Evolutionary conservation across 192 early-diverging fungal genomes (phyloP), one percentile per base, ranked within the genome.

Genomic region (Geranomyces michiganensis): DNA sequence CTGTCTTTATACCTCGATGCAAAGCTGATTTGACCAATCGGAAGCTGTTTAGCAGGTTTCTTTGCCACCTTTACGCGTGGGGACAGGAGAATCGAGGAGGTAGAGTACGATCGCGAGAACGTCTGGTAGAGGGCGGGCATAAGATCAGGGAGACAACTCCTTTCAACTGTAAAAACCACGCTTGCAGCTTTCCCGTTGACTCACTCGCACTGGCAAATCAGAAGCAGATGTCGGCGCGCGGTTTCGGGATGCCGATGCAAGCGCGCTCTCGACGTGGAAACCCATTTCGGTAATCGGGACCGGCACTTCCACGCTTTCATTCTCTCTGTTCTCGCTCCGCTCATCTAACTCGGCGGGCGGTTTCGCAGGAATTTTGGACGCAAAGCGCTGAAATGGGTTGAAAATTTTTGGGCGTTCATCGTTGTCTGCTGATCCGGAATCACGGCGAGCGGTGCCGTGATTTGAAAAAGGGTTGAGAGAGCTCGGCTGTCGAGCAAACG

Each of bases 81-180:
- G 22, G 64, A 46, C 22, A 44, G 21, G 14, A 65, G 21, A 29
- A 22, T 43, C 26, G 64, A 27, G 14, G 45, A 30, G 21, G 13
- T 47, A 26, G 64, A 65, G 41, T 43, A 65, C 7, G 64, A 65
- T 0, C 64, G 45, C n/a, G 64, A 21, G 24, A 65, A 22, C 33
- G 64, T 26, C 64, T 65, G 45, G 17, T 17, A 32, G 59, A 21
- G 6, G 59, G 27, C 10, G 13, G 56, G 56, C 9, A 58, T 12
- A 10, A 24, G 56, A 27, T 17, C 22, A 24, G 24, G 56, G 13
- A 17, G 13, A 22, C 9, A 58, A 22, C n/a, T 27, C 10, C 24
- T 58, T 17, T 17, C 13, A 10, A 17, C 26, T 30, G 26, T 30
- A 15, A 26, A 22, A 15, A 26, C 22, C 15, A 27, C 60, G 21